Base-by-base conservation (phyloP, 805 yeast genomes). In the Ogataea neopini region DNA sequence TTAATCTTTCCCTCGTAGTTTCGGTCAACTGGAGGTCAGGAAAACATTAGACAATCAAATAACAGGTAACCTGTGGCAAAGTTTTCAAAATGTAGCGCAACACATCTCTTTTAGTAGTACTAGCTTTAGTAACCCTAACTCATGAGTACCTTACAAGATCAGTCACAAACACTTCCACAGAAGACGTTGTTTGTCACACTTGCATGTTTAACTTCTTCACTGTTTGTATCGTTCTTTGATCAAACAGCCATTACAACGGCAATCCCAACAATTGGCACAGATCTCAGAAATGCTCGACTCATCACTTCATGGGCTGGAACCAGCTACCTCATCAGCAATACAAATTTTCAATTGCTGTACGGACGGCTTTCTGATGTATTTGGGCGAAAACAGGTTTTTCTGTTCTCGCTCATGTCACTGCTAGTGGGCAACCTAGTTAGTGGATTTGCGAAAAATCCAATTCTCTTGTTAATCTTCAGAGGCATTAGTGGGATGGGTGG, bases 221-320 rank as follows among this genome's bases (percentile, higher is more conserved):
- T 55, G 32, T 55, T 55, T 47, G 59, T 72, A 4, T 66, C 76
- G 4, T 76, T 76, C 60, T 70, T 75, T 38, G 83, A 77, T 55
- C 81, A 75, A 49, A 71, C 77, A 6, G 73, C 77, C 30, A 68
- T 75, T 25, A 70, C 79, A 1, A 72, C 76, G 4, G 79, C 77
- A 0, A 66, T 77, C n/a, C 71, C 83, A 1, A 54, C 57, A 6
- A 78, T 79, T 37, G 78, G 76, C 7, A 52, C 67, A 17, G 79
- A 74, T 34, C 62, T 79, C 40, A 49, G 73, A 30, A 75, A 79
- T 8, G 66, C 69, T 35, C 64, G 64, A 15, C 67, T 79, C 5
- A 77, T 79, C 39, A 70, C 76, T 43, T 77, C 83, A 41, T 55
- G 84, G 81, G 77, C 51, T 1, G 81, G 81, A n/a, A 73, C 83